Base-by-base conservation (phyloP, 306 rosid genomes). In the Macrotyloma uniflorum region DNA sequence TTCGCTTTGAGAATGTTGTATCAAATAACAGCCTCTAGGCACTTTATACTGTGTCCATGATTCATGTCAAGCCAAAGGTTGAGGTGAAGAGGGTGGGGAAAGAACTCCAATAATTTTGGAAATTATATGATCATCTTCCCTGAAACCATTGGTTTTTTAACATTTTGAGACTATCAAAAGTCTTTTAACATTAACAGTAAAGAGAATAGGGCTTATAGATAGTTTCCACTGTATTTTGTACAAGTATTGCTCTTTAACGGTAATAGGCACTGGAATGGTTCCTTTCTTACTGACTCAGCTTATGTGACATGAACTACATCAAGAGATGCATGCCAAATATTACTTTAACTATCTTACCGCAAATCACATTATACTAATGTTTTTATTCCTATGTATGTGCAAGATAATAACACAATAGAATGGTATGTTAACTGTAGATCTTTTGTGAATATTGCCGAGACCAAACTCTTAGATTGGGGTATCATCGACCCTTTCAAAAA, bases 11-110 rank as follows among this genome's bases (percentile, higher is more conserved):
- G 14, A 53, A 67, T 42, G 50, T 38, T 38, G 55, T 67, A 15
- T 67, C 73, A 43, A 43, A 19, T 23, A 42, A 43, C 73, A 67
- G 36, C 54, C 13, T 67, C 54, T 67, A 67, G 38, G 55, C 22
- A 24, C 6, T 66, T 66, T 2, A 38, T 66, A 1, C 1, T 38
- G 35, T 35, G 36, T 66, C 53, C 50, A 19, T 5, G 51, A 65
- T 38, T 35, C 70, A 18, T 64, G n/a, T 18, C 47, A 18, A 36
- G 30, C 16, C 33, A 66, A 20, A 38, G 33, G 72, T 65, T 40
- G 35, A 30, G 2, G 20, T 67, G 72, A 67, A 43, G 54, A 43
- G 36, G 23, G 23, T 67, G 36, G 51, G 12, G 51, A 65, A 19
- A 15, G 47, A 19, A 40, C 49, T 33, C 45, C 18, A 38, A 10